Evolutionary conservation across 1,139 yeast genomes (phyloP).

Genomic region (Kodamaea alishanica): DNA sequence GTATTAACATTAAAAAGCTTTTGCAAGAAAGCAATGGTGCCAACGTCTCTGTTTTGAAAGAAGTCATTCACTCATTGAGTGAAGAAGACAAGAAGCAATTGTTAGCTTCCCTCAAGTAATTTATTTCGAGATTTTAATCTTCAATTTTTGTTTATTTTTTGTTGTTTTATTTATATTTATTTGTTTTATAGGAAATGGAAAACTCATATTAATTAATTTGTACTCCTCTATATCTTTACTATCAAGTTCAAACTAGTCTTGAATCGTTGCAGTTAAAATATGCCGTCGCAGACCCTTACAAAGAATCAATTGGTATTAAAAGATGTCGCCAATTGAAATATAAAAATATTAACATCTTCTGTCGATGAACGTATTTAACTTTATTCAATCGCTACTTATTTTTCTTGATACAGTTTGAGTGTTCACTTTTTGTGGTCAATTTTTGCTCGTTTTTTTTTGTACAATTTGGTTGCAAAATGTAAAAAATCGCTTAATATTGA

Average conservation of each 20-base stretch:
- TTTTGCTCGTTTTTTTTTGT: neutral
- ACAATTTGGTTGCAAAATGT: conserved; percentile 1
- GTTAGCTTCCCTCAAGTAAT: conserved; percentile 28
- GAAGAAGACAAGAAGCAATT: conserved; percentile 58
- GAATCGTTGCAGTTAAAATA: neutral
- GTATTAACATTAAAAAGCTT: conserved; percentile 56
- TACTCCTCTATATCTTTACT: neutral
- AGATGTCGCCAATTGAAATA: no score
- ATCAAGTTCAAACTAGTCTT: neutral
- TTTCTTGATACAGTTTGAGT: no score
- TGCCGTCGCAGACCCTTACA: no score
- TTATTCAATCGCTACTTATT: no score
- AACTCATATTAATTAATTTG: neutral
- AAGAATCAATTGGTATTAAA: no score
- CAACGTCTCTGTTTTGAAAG: conserved; percentile 57
- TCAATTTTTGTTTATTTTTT: conserved; percentile 1
- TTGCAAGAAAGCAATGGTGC: conserved; percentile 55
- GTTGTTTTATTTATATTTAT: neutral
- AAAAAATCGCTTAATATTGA: neutral
- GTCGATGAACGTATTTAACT: no score
- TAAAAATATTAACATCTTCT: no score
- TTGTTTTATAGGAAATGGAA: conserved; percentile 7
- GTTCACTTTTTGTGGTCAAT: no score
- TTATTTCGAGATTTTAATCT: neutral
- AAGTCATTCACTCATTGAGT: conserved; percentile 56